Evolutionary conservation across 2,329 filamentous ascomycete species (phyloP).

Genomic region (Penicillium sp.): DNA sequence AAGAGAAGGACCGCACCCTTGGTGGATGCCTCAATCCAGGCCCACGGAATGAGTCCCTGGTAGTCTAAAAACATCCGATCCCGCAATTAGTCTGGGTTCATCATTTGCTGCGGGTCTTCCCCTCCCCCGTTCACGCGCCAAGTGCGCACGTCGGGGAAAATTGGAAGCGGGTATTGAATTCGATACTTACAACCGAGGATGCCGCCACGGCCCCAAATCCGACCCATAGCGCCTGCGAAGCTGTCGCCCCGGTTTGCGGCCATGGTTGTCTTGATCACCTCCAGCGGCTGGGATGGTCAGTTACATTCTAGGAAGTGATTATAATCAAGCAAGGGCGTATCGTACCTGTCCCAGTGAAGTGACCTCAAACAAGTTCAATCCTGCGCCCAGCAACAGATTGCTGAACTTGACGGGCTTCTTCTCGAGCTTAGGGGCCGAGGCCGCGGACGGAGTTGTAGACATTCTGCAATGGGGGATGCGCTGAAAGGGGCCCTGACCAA

Average conservation of each 20-base stretch:
- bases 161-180: conserved; percentile 7
- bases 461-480: conserved; percentile 56
- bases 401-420: conserved; percentile 99
- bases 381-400: conserved; percentile 91
- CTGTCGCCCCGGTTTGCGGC: conserved; percentile 90
- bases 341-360: conserved; percentile 66
- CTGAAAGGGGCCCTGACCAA: conserved; percentile 92
- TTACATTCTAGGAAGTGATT: background rate
- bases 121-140: conserved; percentile 6
- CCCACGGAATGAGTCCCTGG: conserved; percentile 99
- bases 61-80: conserved; percentile 65
- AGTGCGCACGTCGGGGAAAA: conserved; percentile 19
- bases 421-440: conserved; percentile 66
- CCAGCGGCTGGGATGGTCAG: conserved; percentile 64
- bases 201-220: conserved; percentile 94
- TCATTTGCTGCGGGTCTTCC: conserved; percentile 16
- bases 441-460: conserved; percentile 52
- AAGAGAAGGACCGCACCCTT: conserved; percentile 99
- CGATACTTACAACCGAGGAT: conserved; percentile 80
- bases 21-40: conserved; percentile 99
- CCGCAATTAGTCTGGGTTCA: conserved; percentile 14
- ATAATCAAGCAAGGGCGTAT: background rate
- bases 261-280: conserved; percentile 99
- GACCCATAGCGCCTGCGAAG: conserved; percentile 75
- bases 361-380: conserved; percentile 92